A percentile compares a stretch with the other conserved stretches of the same genome.
These are phyloP conservation scores for Penicillium nucicola DNA, from an alignment of 495 filamentous ascomycete species.

Conservation along the genomic window DNA sequence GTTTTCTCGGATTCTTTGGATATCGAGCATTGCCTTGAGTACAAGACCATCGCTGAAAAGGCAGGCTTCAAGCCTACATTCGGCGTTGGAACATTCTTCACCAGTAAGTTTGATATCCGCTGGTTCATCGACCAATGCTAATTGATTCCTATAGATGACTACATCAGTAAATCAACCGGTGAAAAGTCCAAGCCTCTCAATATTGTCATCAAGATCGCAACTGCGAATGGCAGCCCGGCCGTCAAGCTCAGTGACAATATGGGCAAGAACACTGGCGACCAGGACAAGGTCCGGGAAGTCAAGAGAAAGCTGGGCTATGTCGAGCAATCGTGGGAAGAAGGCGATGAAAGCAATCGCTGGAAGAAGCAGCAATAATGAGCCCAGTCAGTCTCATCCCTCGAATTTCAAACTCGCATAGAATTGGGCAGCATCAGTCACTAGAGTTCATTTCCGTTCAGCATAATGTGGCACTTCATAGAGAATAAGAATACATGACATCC, in stretches of 20 bases:
- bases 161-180: conserved; percentile 58
- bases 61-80: conserved; percentile 81
- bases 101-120: conserved; percentile 50
- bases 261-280: conserved; percentile 93
- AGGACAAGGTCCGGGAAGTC: conserved; percentile 71
- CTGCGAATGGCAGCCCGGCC: conserved; percentile 75
- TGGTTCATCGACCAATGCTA: background rate
- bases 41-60: conserved; percentile 75
- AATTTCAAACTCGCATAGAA: too few relatives aligned
- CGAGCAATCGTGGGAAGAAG: conserved; percentile 77
- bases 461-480: conserved; percentile 1
- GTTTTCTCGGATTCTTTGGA: conserved; percentile 98
- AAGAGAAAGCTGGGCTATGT: conserved; percentile 82
- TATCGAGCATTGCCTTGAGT: conserved; percentile 86
- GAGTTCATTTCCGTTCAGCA: background rate
- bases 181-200: conserved; percentile 92
- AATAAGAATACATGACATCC: conserved; percentile 3
- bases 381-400: background rate
- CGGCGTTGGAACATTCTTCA: conserved; percentile 92
- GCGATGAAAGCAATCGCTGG: conserved; percentile 84
- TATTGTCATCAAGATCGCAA: conserved; percentile 94
- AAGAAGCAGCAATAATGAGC: conserved; percentile 31
- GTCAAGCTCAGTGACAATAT: conserved; percentile 97
- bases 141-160: conserved; percentile 61
- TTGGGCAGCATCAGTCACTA: background rate